Base-by-base conservation (phyloP, 2,329 filamentous ascomycete genomes). In the Tothia fuscella region DNA sequence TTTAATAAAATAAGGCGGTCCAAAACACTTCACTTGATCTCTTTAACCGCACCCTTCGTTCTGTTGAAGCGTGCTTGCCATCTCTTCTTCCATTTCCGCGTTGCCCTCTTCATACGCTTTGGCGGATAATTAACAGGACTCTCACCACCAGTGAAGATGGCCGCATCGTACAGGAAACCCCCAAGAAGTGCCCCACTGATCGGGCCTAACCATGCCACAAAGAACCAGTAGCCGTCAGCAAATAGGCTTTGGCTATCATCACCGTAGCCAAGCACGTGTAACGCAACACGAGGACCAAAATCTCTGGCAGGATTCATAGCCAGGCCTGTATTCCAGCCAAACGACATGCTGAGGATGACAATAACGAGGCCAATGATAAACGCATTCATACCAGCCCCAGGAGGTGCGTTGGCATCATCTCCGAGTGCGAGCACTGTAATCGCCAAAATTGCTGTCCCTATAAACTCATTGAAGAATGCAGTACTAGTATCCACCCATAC, bases 261-360 rank as follows among this genome's bases (percentile, higher is more conserved):
- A 1, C 78, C 77, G 53, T 85, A 85, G 2, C 81, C 81, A 41
- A 84, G 50, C 53, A 78, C 71, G 53, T 77, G 80, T 1, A 74
- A 72, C 46, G 80, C 72, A 35, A 84, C 57, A 10, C 80, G 66
- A 9, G 80, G 80, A 1, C 78, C 78, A 53, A 84, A 81, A 48
- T 86, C 81, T 57, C 81, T 70, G 25, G 79, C 80, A 32, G 82
- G 58, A 52, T 85, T 85, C 49, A 84, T 82, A n/a, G 80, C 80
- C 57, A 82, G 85, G 26, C 80, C 80, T 1, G 80, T 86, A 56
- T 85, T 74, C 78, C 78, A 84, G 6, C 81, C 81, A 51, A 82
- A 84, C 53, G 77, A 80, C 25, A 77, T 76, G 16, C 79, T 80
- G 19, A 85, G 75, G 46, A 85, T 76, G 39, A 84, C 63, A 59